Evolutionary conservation across 2,329 filamentous ascomycete genomes (phyloP).

Genomic region (Penicillium decumbens): DNA sequence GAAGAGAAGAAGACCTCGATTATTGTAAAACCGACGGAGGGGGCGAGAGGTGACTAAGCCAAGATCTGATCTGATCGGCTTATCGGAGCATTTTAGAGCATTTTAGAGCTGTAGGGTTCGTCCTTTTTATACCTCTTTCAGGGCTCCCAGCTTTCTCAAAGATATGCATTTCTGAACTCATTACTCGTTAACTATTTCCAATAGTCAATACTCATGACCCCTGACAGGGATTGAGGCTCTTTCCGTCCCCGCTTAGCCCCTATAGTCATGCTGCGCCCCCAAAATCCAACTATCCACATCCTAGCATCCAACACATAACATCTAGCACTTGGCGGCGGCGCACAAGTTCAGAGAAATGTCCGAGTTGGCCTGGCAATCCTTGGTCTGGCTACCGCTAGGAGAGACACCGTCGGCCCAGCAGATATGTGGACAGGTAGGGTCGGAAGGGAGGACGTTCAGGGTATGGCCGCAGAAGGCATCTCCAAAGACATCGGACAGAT

Average conservation of each 20-base stretch:
- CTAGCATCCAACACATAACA: neutral
- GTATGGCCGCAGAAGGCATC: slow-evolving; percentile 36
- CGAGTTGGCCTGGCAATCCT: slow-evolving; percentile 24
- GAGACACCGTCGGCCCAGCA: slow-evolving; percentile 32
- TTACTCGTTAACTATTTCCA: neutral
- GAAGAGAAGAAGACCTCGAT: slow-evolving; percentile 4
- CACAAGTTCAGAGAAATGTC: slow-evolving; percentile 33
- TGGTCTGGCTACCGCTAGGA: slow-evolving; percentile 30
- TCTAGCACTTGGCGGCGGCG: slow-evolving; percentile 22
- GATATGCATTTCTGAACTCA: neutral
- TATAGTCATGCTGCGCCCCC: neutral
- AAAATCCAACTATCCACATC: neutral
- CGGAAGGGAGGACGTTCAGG: slow-evolving; percentile 24
- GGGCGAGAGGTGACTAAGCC: neutral
- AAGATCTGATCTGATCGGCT: no score
- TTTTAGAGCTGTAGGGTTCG: no score
- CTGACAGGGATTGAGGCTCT: slow-evolving; percentile 5
- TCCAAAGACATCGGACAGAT: slow-evolving; percentile 43
- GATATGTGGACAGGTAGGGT: slow-evolving; percentile 25
- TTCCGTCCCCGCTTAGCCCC: neutral
- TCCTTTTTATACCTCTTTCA: no score
- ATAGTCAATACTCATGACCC: neutral
- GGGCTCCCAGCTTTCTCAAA: no score
- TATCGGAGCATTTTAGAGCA: no score
- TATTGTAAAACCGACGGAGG: slow-evolving; percentile 15